Conservation (phyloP, 805 yeast genomes). For the Candida orba region DNA sequence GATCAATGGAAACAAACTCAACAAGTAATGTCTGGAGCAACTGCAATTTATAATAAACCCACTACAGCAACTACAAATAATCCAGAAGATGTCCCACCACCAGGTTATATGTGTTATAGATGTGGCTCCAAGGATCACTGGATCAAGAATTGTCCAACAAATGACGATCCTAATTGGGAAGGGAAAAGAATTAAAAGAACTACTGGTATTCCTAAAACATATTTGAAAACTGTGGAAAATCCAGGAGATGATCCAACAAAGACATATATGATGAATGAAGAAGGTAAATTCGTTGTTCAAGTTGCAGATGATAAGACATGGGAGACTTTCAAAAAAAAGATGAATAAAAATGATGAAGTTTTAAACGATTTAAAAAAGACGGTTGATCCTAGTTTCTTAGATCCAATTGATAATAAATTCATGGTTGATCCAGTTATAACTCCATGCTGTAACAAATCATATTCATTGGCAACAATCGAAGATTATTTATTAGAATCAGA, state of each 20-base stretch:
- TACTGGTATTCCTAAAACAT: conserved; percentile 95
- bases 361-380: conserved; percentile 23
- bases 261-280: conserved; percentile 81
- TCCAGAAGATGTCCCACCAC: conserved; percentile 80
- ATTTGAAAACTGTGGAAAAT: conserved; percentile 78
- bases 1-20: conserved; percentile 95
- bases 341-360: conserved; percentile 16
- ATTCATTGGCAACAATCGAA: conserved; percentile 59
- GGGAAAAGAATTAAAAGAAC: conserved; percentile 87
- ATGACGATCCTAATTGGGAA: conserved; percentile 88
- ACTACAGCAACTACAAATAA: conserved; percentile 20
- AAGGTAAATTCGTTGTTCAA: conserved; percentile 94
- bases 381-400: conserved; percentile 52
- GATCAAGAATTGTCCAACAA: conserved; percentile 94
- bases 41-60: conserved; percentile 58
- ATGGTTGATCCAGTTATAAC: conserved; percentile 70
- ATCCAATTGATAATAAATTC: conserved; percentile 63
- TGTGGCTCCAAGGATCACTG: conserved; percentile 96
- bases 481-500: conserved; percentile 68
- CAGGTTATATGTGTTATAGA: conserved; percentile 91
- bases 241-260: conserved; percentile 58
- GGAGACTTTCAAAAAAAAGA: conserved; percentile 74
- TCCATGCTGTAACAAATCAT: conserved; percentile 64
- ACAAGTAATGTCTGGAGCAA: conserved; percentile 79
- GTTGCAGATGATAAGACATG: conserved; percentile 90